These are phyloP conservation scores for Ogataea angusta DNA, from an alignment of 805 yeast genomes.

Conservation along the genomic window DNA sequence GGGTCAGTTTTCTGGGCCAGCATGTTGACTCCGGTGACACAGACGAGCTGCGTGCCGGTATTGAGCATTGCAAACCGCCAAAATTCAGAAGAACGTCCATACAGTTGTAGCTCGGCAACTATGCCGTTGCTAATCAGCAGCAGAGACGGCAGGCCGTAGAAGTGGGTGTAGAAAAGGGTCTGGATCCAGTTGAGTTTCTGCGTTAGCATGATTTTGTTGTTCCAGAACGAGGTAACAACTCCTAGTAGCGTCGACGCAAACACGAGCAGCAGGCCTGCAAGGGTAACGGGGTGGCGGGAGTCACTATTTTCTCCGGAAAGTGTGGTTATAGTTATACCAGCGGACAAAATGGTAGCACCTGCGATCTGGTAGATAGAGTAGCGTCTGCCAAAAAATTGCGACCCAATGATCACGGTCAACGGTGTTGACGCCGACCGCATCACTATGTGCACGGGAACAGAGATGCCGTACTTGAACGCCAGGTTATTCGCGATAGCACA, in stretches of 20 bases:
- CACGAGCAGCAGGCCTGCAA: slow-evolving; percentile 40
- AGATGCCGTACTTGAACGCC: slow-evolving; percentile 54
- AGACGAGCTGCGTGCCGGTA: slow-evolving; percentile 52
- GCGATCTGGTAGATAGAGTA: slow-evolving; percentile 45
- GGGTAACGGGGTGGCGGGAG: slow-evolving; percentile 9
- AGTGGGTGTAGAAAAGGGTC: slow-evolving; percentile 57
- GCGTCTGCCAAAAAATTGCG: slow-evolving; percentile 40
- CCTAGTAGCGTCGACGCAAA: slow-evolving; percentile 47
- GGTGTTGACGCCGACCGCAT: slow-evolving; percentile 64
- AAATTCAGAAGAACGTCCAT: background rate
- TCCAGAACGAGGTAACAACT: slow-evolving; percentile 56
- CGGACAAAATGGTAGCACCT: slow-evolving; percentile 49
- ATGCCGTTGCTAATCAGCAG: slow-evolving; percentile 32
- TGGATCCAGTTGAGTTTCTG: slow-evolving; percentile 63
- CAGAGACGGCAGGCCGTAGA: slow-evolving; percentile 54
- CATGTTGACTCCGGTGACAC: slow-evolving; percentile 66
- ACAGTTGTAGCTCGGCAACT: slow-evolving; percentile 13
- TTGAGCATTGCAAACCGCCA: slow-evolving; percentile 38
- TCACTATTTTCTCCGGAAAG: slow-evolving; percentile 13
- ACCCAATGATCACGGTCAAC: slow-evolving; percentile 57
- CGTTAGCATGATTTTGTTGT: slow-evolving; percentile 45
- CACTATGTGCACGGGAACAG: slow-evolving; percentile 66
- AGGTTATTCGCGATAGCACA: slow-evolving; percentile 54
- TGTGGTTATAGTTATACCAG: slow-evolving; percentile 50
- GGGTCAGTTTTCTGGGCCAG: slow-evolving; percentile 59